phyloP scores from a whole-genome alignment of 1,284 basidiomycete genomes.

The Trichosporon sp. region DNA sequence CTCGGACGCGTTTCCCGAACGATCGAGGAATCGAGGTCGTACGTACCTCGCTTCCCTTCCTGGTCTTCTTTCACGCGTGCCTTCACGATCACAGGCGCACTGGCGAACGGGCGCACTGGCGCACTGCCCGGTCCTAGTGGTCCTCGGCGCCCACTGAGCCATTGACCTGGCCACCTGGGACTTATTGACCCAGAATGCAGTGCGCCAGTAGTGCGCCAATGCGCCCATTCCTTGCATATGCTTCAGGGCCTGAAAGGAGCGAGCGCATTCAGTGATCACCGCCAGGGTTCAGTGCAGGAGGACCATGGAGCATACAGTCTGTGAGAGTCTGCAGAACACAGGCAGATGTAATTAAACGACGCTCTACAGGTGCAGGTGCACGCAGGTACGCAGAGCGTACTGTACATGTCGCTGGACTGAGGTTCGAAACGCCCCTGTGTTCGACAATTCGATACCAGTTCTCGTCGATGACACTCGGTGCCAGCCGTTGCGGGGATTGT shows the following conservation, averaged over 20 bases:
- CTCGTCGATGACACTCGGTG: too few relatives aligned
- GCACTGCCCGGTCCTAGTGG: background rate
- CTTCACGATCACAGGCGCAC: background rate
- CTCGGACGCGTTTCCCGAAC: background rate
- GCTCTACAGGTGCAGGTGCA: too few relatives aligned
- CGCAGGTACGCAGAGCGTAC: too few relatives aligned
- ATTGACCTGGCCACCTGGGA: background rate
- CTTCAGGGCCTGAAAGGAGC: background rate
- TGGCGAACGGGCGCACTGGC: too few relatives aligned
- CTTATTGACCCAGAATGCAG: background rate
- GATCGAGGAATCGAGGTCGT: background rate
- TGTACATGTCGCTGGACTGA: too few relatives aligned
- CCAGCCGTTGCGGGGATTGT: too few relatives aligned
- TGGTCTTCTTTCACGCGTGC: background rate
- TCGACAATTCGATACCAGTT: too few relatives aligned
- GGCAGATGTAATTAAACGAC: too few relatives aligned
- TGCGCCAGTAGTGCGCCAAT: background rate
- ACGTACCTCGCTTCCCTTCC: background rate
- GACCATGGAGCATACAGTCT: too few relatives aligned
- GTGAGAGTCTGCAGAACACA: background rate
- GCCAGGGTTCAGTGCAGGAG: background rate
- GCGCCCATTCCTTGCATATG: background rate
- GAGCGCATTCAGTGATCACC: background rate
- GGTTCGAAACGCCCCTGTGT: too few relatives aligned
- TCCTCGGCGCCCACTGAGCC: background rate